These are phyloP conservation scores for Colletotrichum sp. DNA, from an alignment of 2,329 filamentous ascomycete species.

Conservation along the genomic window DNA sequence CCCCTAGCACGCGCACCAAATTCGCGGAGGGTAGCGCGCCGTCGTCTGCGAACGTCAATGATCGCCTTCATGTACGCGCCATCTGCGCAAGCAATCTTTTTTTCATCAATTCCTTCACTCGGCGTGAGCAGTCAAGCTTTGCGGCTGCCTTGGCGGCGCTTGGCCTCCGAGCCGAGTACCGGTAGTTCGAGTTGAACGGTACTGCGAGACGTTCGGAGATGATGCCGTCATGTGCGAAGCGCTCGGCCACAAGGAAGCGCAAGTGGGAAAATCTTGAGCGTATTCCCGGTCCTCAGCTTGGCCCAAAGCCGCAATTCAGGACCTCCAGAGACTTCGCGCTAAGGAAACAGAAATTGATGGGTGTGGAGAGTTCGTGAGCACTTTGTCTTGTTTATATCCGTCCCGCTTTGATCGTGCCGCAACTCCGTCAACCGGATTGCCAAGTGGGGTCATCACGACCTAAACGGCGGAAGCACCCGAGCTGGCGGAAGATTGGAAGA, in stretches of 20 bases:
- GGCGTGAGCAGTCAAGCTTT: not conserved
- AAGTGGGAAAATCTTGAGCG: not conserved
- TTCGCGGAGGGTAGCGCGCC: not conserved
- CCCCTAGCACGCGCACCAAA: not conserved
- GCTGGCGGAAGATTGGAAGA: not conserved
- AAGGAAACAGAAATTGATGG: not conserved
- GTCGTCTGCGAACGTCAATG: not conserved
- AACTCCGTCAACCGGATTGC: not conserved
- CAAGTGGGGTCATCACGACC: not conserved
- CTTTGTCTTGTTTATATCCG: not conserved
- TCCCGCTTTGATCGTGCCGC: not conserved
- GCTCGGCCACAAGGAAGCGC: not conserved
- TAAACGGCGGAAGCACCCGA: not conserved
- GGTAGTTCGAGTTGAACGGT: accelerated
- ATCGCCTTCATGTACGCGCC: not conserved
- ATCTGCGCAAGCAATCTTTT: not conserved
- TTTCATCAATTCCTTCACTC: not conserved
- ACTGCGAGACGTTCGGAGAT: not conserved
- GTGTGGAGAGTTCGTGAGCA: not conserved
- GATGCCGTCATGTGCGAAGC: not conserved
- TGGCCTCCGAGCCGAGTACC: not conserved
- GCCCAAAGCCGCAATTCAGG: not conserved
- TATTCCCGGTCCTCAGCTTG: not conserved
- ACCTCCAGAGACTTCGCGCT: not conserved
- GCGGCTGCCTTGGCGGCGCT: not conserved